phyloP scores from a whole-genome alignment of 768 basidiomycete species.

The Amanita rimosa region DNA sequence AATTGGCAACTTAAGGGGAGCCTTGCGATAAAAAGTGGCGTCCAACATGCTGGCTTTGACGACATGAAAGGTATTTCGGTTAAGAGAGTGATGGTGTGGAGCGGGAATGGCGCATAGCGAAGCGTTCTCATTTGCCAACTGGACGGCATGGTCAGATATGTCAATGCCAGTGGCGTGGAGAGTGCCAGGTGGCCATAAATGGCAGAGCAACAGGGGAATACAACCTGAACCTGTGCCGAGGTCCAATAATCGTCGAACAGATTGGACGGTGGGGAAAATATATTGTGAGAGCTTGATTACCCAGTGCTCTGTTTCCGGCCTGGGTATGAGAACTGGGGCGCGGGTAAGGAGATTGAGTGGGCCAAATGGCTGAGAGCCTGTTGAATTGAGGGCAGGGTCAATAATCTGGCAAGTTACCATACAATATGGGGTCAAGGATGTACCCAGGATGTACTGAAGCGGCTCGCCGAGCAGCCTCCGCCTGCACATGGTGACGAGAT shows the following conservation, averaged over 20 bases:
- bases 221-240: conserved; percentile 92
- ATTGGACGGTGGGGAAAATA: conserved; percentile 24
- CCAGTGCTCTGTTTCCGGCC: conserved; percentile 92
- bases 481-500: conserved; percentile 35
- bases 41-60: conserved; percentile 32
- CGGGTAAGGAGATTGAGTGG: conserved; percentile 63
- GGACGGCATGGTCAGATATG: conserved; percentile 48
- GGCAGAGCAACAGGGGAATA: conserved; percentile 77
- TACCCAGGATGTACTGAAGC: conserved; percentile 86
- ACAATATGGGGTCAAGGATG: conserved; percentile 10
- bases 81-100: conserved; percentile 11
- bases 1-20: conserved; percentile 36
- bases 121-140: conserved; percentile 40
- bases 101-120: conserved; percentile 25
- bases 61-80: conserved; percentile 28
- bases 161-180: conserved; percentile 56
- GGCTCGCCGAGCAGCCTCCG: conserved; percentile 65
- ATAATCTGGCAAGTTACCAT: conserved; percentile 1
- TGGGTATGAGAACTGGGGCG: conserved; percentile 83
- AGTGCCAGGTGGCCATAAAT: conserved; percentile 45
- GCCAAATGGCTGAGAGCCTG: conserved; percentile 84
- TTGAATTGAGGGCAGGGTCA: conserved; percentile 8
- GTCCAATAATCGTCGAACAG: conserved; percentile 52
- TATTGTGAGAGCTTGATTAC: conserved; percentile 44
- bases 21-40: conserved; percentile 27